Evolutionary conservation across 148 eudicot species (phyloP).

Genomic region (Fagopyrum esculentum): DNA sequence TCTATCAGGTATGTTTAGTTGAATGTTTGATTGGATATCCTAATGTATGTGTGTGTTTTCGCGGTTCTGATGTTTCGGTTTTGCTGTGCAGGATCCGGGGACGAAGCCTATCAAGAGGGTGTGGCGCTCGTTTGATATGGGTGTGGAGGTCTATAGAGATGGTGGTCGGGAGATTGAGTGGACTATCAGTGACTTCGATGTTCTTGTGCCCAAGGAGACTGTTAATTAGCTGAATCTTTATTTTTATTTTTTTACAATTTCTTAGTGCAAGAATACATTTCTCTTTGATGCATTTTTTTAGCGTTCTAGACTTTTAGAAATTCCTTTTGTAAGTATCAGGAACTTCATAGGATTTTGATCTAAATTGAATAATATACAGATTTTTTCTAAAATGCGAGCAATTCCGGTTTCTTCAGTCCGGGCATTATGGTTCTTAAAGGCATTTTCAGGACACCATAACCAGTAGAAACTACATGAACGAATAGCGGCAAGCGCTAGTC

Average conservation of each 20-base stretch:
- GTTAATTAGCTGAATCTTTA: neutral
- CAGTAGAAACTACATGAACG: too few relatives aligned
- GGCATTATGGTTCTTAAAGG: too few relatives aligned
- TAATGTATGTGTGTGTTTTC: neutral
- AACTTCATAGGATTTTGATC: neutral
- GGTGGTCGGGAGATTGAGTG: slow-evolving; percentile 47
- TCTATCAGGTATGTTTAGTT: slow-evolving; percentile 43
- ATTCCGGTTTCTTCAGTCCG: too few relatives aligned
- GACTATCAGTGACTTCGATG: slow-evolving; percentile 56
- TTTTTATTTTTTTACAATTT: too few relatives aligned
- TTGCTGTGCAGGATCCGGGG: slow-evolving; percentile 43
- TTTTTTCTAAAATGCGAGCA: too few relatives aligned
- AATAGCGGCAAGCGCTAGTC: too few relatives aligned
- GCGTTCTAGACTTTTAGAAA: neutral
- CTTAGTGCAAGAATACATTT: too few relatives aligned
- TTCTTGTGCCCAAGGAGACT: slow-evolving; percentile 22
- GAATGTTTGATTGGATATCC: neutral
- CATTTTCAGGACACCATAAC: too few relatives aligned
- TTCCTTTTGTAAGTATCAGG: neutral
- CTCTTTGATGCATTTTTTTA: too few relatives aligned
- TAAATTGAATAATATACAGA: neutral
- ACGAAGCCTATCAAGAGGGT: slow-evolving; percentile 39
- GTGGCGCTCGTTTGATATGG: slow-evolving; percentile 54
- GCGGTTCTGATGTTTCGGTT: neutral
- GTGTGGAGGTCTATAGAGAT: slow-evolving; percentile 47